These are phyloP conservation scores for Leucosporidium creatinivorum DNA, from an alignment of 768 basidiomycete genomes.

Conservation along the genomic window DNA sequence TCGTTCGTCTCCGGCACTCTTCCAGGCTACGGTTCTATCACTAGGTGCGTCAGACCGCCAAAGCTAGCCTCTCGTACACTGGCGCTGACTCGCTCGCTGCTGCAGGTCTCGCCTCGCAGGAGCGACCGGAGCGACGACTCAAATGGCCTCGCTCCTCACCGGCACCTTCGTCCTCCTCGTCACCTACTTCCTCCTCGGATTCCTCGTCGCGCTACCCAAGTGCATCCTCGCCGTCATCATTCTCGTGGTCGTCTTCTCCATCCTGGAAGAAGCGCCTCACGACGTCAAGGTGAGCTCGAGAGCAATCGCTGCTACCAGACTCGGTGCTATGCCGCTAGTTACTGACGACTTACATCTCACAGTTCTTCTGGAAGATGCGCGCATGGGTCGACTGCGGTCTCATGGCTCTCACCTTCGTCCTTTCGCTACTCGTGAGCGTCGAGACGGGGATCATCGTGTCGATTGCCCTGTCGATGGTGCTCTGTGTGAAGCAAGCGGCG, in stretches of 20 bases:
- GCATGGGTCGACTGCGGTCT: conserved; percentile 86
- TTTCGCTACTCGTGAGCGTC: conserved; percentile 81
- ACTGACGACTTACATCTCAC: not conserved
- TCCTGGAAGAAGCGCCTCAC: conserved; percentile 77
- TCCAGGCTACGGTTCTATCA: conserved; percentile 88
- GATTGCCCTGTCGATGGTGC: conserved; percentile 73
- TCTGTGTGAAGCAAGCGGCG: conserved; percentile 85
- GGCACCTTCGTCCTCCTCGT: conserved; percentile 50
- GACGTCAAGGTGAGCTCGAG: conserved; percentile 58
- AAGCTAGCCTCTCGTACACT: no score
- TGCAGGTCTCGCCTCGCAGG: conserved; percentile 87
- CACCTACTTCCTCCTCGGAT: conserved; percentile 82
- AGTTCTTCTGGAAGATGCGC: conserved; percentile 49
- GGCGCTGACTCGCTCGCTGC: no score
- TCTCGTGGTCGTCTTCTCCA: conserved; percentile 35
- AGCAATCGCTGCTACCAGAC: not conserved
- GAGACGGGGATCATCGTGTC: conserved; percentile 83
- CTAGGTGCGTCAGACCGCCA: no score
- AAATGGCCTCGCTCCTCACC: conserved; percentile 54
- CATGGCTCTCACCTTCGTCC: conserved; percentile 78
- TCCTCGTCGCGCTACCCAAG: conserved; percentile 79
- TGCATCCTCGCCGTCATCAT: conserved; percentile 82
- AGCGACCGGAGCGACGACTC: conserved; percentile 77
- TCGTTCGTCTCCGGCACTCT: conserved; percentile 82
- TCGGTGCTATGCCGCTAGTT: not conserved